These are phyloP conservation scores for Boletus bicolor DNA, from an alignment of 768 basidiomycete species.

Conservation along the genomic window DNA sequence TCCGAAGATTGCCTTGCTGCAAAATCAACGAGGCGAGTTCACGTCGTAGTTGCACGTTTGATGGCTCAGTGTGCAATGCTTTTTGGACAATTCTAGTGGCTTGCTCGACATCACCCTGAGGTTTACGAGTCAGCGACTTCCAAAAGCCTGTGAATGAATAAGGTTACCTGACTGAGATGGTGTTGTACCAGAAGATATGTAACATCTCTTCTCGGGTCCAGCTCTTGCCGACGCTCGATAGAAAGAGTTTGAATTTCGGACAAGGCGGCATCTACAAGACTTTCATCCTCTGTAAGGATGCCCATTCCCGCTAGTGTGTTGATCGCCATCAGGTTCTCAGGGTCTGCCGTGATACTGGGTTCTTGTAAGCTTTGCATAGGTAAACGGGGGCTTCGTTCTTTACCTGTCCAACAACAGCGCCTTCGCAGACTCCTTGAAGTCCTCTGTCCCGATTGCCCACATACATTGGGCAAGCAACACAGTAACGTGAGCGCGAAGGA, in stretches of 20 bases:
- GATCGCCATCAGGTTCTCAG: conserved; percentile 77
- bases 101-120: conserved; percentile 46
- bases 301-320: conserved; percentile 89
- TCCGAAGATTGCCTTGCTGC: conserved; percentile 40
- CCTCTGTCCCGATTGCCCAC: conserved; percentile 78
- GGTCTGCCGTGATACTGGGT: conserved; percentile 69
- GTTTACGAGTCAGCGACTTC: not conserved
- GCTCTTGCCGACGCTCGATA: conserved; percentile 55
- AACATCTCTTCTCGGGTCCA: conserved; percentile 71
- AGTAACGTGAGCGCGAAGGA: conserved; percentile 62
- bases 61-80: conserved; percentile 56
- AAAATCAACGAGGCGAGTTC: conserved; percentile 55
- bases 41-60: conserved; percentile 44
- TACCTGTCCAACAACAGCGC: conserved; percentile 80
- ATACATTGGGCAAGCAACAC: conserved; percentile 82
- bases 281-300: conserved; percentile 72
- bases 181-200: conserved; percentile 71
- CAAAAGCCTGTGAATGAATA: not conserved
- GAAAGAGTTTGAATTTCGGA: conserved; percentile 75
- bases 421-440: conserved; percentile 75
- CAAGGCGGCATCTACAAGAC: conserved; percentile 80
- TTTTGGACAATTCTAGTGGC: conserved; percentile 56
- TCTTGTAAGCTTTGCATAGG: conserved; percentile 13
- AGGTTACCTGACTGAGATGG: conserved; percentile 65
- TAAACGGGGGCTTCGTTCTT: conserved; percentile 19